Conservation (phyloP, 495 filamentous ascomycete genomes). For the Penicillium crystallinum region DNA sequence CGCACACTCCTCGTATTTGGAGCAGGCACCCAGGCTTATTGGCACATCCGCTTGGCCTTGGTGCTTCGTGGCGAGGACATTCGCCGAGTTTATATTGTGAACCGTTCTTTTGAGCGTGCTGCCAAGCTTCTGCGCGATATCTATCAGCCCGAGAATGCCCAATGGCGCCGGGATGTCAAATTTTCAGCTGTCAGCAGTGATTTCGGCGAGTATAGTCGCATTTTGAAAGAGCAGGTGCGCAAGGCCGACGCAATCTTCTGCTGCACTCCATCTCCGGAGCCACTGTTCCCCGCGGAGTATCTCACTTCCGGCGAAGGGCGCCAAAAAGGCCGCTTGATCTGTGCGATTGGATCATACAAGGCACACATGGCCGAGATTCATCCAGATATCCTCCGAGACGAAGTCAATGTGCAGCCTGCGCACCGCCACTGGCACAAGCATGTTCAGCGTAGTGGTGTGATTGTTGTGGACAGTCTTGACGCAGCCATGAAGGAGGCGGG, state of each 20-base stretch:
- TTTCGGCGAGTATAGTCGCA: constrained; percentile 64
- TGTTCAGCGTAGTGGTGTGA: constrained; percentile 63
- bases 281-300: constrained; percentile 58
- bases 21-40: constrained; percentile 86
- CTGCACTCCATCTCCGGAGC: constrained; percentile 57
- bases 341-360: constrained; percentile 80
- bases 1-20: constrained; percentile 80
- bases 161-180: constrained; percentile 55
- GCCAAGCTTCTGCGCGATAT: constrained; percentile 52
- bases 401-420: constrained; percentile 49
- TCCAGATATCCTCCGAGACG: constrained; percentile 64
- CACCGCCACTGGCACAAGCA: constrained; percentile 65
- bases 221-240: constrained; percentile 61
- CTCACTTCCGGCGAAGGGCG: constrained; percentile 66
- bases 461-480: constrained; percentile 78
- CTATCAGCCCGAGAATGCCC: constrained; percentile 44
- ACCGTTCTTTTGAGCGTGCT: constrained; percentile 62
- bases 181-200: constrained; percentile 66
- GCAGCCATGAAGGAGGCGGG: constrained; percentile 81
- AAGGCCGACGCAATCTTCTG: constrained; percentile 76
- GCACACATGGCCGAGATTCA: constrained; percentile 83
- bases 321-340: constrained; percentile 69
- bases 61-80: constrained; percentile 67
- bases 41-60: constrained; percentile 82
- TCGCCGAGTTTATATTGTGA: constrained; percentile 73